These are phyloP conservation scores for Cyberlindnera maritima DNA, from an alignment of 805 yeast species.

Conservation along the genomic window DNA sequence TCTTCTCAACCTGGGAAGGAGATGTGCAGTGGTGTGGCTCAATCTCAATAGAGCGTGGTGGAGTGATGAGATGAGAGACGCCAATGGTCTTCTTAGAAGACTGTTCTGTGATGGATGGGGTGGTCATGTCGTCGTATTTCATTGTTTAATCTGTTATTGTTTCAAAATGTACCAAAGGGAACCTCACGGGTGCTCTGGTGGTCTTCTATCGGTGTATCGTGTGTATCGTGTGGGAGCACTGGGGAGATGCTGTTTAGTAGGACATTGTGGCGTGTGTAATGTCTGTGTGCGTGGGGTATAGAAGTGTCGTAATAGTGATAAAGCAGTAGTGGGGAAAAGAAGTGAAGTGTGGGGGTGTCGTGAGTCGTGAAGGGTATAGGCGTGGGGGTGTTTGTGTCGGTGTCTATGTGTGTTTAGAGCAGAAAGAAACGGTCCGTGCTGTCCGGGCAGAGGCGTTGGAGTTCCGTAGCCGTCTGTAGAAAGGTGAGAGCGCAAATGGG, in stretches of 20 bases:
- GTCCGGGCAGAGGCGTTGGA: no score
- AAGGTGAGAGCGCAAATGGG: not conserved
- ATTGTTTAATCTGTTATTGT: no score
- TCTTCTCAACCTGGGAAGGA: slow-evolving; percentile 1
- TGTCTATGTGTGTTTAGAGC: no score
- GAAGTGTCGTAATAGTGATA: not conserved
- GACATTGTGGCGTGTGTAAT: not conserved
- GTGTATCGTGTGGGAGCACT: not conserved
- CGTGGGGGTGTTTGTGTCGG: no score
- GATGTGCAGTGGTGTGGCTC: not conserved
- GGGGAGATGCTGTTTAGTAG: not conserved
- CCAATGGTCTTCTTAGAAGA: slow-evolving; percentile 16
- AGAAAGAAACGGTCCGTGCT: no score
- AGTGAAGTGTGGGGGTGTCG: no score
- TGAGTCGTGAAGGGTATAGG: no score
- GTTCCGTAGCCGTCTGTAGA: no score
- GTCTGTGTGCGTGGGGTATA: not conserved
- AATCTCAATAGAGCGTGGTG: slow-evolving; percentile 12
- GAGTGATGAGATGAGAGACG: slow-evolving; percentile 11
- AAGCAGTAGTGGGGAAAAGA: not conserved
- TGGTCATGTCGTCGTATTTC: not conserved
- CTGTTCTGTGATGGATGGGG: slow-evolving; percentile 8
- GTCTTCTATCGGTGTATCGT: not conserved
- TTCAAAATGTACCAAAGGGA: not conserved
- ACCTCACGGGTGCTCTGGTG: not conserved